A percentile compares a stretch with the other conserved stretches of the same genome.
phyloP scores from a whole-genome alignment of 176 grass and related monocot genomes.

The Carex scoparia region DNA sequence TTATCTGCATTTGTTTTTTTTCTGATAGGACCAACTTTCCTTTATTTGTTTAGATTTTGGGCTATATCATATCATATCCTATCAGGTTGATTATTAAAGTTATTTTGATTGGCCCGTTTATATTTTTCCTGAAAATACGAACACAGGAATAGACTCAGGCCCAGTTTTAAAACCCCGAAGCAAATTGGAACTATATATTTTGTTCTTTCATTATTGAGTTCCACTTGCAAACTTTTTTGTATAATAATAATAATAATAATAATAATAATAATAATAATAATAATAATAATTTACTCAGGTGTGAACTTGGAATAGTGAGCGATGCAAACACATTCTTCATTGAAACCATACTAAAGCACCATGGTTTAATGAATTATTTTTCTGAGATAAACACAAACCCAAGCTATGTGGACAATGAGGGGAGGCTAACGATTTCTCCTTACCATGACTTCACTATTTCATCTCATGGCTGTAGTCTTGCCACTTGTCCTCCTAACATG shows the following conservation, averaged over 20 bases:
- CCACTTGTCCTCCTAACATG: constrained; percentile 87
- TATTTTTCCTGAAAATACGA: background rate
- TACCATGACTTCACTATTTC: constrained; percentile 40
- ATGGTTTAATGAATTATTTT: constrained; percentile 63
- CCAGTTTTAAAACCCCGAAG: background rate
- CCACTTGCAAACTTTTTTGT: background rate
- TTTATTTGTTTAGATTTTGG: background rate
- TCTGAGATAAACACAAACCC: constrained; percentile 66
- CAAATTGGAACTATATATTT: background rate
- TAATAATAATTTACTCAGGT: constrained; percentile 24
- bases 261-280: too few species aligned
- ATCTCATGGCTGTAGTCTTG: constrained; percentile 54
- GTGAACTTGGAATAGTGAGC: constrained; percentile 70
- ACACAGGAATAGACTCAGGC: background rate
- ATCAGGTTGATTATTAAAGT: background rate
- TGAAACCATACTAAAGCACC: constrained; percentile 55
- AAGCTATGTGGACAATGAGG: constrained; percentile 45
- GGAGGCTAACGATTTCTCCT: constrained; percentile 54
- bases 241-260: background rate
- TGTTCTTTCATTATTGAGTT: background rate
- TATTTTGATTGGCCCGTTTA: background rate
- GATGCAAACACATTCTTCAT: constrained; percentile 91
- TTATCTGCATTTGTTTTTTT: background rate
- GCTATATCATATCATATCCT: background rate
- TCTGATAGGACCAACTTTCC: background rate